Conservation (phyloP, 2,329 filamentous ascomycete genomes). For the Alternaria ethzedia region DNA sequence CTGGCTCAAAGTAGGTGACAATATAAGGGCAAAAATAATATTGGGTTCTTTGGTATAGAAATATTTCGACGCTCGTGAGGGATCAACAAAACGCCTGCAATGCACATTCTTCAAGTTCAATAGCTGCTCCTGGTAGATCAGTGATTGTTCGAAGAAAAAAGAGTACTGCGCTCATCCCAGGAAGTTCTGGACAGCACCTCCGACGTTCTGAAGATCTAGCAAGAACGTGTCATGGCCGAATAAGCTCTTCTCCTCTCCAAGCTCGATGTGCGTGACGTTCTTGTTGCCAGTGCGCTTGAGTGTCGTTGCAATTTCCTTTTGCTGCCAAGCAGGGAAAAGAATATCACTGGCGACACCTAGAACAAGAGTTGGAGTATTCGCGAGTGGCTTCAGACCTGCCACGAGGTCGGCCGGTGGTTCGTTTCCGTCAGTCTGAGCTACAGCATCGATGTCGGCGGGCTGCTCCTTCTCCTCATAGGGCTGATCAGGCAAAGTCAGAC, state of each 20-base stretch:
- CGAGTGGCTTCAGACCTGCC: slow-evolving; percentile 72
- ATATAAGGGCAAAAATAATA: background rate
- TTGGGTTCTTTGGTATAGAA: background rate
- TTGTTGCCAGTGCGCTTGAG: slow-evolving; percentile 78
- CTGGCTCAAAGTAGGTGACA: background rate
- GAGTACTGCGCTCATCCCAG: slow-evolving; percentile 59
- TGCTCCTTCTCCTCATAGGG: slow-evolving; percentile 88
- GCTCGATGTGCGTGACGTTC: slow-evolving; percentile 83
- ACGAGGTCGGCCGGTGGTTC: slow-evolving; percentile 81
- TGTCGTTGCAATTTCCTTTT: slow-evolving; percentile 88
- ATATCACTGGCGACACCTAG: slow-evolving; percentile 97
- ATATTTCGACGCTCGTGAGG: background rate
- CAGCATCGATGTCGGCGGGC: slow-evolving; percentile 31
- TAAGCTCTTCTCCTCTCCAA: slow-evolving; percentile 90
- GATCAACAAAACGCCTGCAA: slow-evolving; percentile 27
- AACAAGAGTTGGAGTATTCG: slow-evolving; percentile 81
- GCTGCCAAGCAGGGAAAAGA: slow-evolving; percentile 97
- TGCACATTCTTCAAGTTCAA: slow-evolving; percentile 21
- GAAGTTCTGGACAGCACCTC: slow-evolving; percentile 81
- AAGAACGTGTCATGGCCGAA: slow-evolving; percentile 98
- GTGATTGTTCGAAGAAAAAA: background rate
- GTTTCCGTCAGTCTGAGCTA: slow-evolving; percentile 44
- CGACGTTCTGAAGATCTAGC: slow-evolving; percentile 89
- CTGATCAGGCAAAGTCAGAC: slow-evolving; percentile 77
- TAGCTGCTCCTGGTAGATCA: background rate